phyloP scores from a whole-genome alignment of 1,139 yeast species.

The Lodderomyces beijingensis region DNA sequence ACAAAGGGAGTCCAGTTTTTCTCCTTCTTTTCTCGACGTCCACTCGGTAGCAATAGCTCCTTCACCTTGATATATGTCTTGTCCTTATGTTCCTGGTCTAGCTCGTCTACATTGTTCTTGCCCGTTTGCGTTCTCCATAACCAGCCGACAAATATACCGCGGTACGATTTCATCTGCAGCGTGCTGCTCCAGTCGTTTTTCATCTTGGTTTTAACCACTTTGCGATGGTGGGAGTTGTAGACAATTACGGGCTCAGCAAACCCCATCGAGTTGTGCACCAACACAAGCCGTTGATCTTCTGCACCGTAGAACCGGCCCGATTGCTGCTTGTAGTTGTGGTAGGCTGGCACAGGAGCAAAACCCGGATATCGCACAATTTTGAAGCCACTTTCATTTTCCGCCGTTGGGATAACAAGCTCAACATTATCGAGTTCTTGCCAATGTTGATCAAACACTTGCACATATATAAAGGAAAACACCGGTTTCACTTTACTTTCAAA shows the following conservation, averaged over 20 bases:
- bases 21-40: constrained; percentile 17
- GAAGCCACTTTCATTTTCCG: constrained; percentile 10
- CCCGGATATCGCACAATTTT: constrained; percentile 20
- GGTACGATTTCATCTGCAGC: constrained; percentile 12
- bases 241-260: constrained; percentile 27
- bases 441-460: constrained; percentile 32
- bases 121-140: constrained; percentile 30
- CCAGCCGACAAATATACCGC: constrained; percentile 29
- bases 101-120: constrained; percentile 20
- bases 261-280: constrained; percentile 28
- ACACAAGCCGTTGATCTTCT: constrained; percentile 46
- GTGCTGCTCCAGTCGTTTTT: constrained; percentile 7
- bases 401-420: constrained; percentile 31
- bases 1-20: constrained; percentile 46
- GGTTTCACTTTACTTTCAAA: constrained; percentile 29
- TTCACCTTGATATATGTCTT: constrained; percentile 19
- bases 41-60: constrained; percentile 22
- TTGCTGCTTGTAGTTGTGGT: constrained; percentile 14
- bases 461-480: constrained; percentile 29
- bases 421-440: constrained; percentile 36
- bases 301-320: constrained; percentile 33
- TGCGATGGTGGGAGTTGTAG: constrained; percentile 24
- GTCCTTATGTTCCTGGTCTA: constrained; percentile 17
- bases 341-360: constrained; percentile 27
- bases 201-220: constrained; percentile 7